Conservation (phyloP, 2,329 filamentous ascomycete genomes). For the Colletotrichum sp. region DNA sequence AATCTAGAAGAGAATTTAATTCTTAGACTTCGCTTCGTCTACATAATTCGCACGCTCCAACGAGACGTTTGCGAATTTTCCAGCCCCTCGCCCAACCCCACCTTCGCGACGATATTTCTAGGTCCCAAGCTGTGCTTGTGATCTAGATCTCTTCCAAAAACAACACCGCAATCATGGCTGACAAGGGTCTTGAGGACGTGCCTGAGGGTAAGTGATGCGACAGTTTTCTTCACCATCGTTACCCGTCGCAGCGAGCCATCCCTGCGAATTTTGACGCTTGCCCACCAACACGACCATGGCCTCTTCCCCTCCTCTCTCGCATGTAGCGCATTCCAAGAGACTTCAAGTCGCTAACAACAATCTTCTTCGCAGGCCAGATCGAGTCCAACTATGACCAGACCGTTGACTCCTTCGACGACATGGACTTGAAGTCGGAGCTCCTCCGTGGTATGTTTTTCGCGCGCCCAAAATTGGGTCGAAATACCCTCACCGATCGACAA, state of each 20-base stretch:
- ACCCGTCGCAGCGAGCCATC: not conserved
- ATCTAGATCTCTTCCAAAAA: slow-evolving; percentile 65
- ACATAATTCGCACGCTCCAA: slow-evolving; percentile 23
- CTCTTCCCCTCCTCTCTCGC: not conserved
- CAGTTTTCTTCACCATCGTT: not conserved
- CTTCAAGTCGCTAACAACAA: slow-evolving; percentile 23
- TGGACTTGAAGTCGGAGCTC: slow-evolving; percentile 96
- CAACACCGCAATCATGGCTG: slow-evolving; percentile 93
- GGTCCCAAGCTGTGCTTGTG: slow-evolving; percentile 83
- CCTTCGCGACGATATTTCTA: slow-evolving; percentile 44
- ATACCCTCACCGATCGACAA: not conserved
- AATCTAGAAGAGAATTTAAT: slow-evolving; percentile 45
- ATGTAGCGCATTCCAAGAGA: not conserved
- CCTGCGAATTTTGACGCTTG: not conserved
- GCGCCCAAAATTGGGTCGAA: slow-evolving; percentile 15
- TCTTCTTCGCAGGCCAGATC: slow-evolving; percentile 78
- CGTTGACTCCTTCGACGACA: slow-evolving; percentile 98
- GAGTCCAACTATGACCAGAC: slow-evolving; percentile 99
- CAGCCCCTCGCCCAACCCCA: slow-evolving; percentile 34
- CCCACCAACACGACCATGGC: not conserved
- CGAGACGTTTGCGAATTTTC: slow-evolving; percentile 39
- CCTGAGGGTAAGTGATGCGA: slow-evolving; percentile 67
- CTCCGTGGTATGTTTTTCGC: slow-evolving; percentile 71
- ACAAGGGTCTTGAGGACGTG: slow-evolving; percentile 98
- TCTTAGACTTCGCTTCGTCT: slow-evolving; percentile 33